Percentiles rank a stretch among this genome's conserved stretches.
Evolutionary conservation across 108 stramenopile species (phyloP).

Genomic region (Stephanodiscus minutulus): DNA sequence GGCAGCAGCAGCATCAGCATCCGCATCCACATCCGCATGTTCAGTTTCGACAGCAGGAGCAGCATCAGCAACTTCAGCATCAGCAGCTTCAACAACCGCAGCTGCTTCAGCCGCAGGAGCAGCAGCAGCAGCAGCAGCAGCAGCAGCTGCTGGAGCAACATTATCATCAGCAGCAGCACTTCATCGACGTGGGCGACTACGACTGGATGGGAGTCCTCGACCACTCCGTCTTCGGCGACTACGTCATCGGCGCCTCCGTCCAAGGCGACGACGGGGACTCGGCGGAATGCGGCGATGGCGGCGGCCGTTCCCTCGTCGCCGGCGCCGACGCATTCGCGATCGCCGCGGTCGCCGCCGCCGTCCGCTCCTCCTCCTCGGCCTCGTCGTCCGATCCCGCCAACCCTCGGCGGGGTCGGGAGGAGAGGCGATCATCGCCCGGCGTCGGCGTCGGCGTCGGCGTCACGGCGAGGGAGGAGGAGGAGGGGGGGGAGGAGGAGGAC

Average conservation of each 20-base stretch:
- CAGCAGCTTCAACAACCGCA: not conserved
- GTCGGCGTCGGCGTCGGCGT: not conserved
- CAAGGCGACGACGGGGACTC: not conserved
- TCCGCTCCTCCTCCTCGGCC: not conserved
- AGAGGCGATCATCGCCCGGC: too few species aligned
- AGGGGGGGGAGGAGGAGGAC: too few species aligned
- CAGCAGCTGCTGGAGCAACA: not conserved
- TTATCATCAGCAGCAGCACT: slow-evolving; percentile 10
- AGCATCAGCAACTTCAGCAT: not conserved
- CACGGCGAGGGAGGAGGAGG: too few species aligned
- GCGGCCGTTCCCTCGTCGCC: not conserved
- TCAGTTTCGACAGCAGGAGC: too few species aligned
- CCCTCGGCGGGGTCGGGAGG: too few species aligned
- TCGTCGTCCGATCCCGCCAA: too few species aligned
- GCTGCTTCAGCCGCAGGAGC: not conserved
- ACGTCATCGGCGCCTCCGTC: not conserved
- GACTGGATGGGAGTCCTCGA: slow-evolving; percentile 36
- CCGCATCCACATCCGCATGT: too few species aligned
- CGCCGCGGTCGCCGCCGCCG: not conserved
- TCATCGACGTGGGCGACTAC: slow-evolving; percentile 23
- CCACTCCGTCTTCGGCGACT: not conserved
- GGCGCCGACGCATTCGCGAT: not conserved
- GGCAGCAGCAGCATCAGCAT: too few species aligned
- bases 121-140: not conserved
- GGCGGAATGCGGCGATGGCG: too few species aligned